Evolutionary conservation across 192 early-diverging fungal species (phyloP), one percentile per base, ranked within the genome.

Genomic region (Coemansia sp.): DNA sequence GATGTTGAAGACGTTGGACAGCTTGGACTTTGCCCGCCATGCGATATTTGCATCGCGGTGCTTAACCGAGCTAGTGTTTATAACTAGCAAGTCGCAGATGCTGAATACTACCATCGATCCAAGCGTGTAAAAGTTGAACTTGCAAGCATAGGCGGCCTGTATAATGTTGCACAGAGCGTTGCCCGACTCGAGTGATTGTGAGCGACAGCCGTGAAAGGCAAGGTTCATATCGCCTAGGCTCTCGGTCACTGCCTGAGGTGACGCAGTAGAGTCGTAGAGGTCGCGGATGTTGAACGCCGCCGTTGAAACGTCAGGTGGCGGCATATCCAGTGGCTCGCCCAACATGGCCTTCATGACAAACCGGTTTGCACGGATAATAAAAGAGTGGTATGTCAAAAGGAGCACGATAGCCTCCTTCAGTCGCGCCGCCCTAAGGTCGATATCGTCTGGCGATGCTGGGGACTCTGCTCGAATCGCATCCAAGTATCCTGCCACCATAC

Each of bases 301-400:
- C 9, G 79, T 82, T 44, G 32, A 68, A 19, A 76, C 66, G 40
- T 82, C 71, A 2, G 79, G 79, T 55, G 79, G 71, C 55, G 79
- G 79, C 62, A 66, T 62, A 33, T 70, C 60, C 26, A 82, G 61
- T 6, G 60, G 68, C 74, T 82, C 79, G 14, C 79, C 79, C 53
- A 77, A 63, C 80, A 82, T 74, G 50, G 65, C 64, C 68, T 82
- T 82, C 80, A 82, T 82, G 9, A 68, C 72, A 42, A 67, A 74
- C 3, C 80, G 68, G 72, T 82, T 82, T 30, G 80, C 80, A 3
- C 80, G 74, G 32, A 74, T 65, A 61, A 82, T 39, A 42, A 71
- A 76, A 21, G 72, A 74, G 44, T 82, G 80, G 69, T 82, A 82
- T 43, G 66, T 46, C 68, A 82, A 21, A 39, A 82, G 66, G 47